Base-by-base conservation (phyloP, 768 basidiomycete species). In the Leccinum sublutescens region DNA sequence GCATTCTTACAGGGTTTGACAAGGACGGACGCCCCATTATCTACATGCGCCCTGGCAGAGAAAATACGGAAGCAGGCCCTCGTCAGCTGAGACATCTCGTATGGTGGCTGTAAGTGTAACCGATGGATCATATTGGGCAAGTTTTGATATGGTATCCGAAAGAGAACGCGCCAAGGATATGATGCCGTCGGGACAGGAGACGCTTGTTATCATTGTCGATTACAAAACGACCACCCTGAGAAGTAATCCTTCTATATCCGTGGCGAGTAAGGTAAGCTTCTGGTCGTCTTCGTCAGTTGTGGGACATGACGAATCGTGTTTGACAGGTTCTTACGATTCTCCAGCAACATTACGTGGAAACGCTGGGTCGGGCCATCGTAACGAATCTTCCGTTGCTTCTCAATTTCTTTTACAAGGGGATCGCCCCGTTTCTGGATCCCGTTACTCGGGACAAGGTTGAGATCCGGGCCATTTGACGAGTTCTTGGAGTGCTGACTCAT, bases 141-240 rank as follows among this genome's bases (percentile, higher is more conserved):
- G 57, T 52, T 15, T 59, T 69, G 58, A 67, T 52, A 55, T 9
- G 23, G 15, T 2, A 27, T 6, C 5, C n/a, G 61, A 33, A 38
- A 93, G 92, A 60, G 93, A 95, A 71, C 88, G 93, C 23, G 93
- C 93, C 2, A 91, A 90, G 69, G 93, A 95, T 67, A 73, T 94
- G 52, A 91, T 92, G 88, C 93, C 93, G 0, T 84, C 83, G 0
- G 89, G 88, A 12, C 90, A 93, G 69, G 92, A 93, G 69, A 85
- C 88, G 11, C 78, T 93, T 21, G 85, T 88, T 45, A 92, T 93
- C 71, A 77, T 94, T 45, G 89, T 94, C 34, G 93, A 95, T 73
- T 95, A 94, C 79, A 87, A 85, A 68, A 85, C 85, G 27, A 87
- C 88, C 1, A 93, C 92, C 0, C 78, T 93, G 1, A 82, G 87